A percentile compares a stretch with the other conserved stretches of the same genome.
Evolutionary conservation across 306 rosid genomes (phyloP).

Genomic region (Sphenostylis stenocarpa): DNA sequence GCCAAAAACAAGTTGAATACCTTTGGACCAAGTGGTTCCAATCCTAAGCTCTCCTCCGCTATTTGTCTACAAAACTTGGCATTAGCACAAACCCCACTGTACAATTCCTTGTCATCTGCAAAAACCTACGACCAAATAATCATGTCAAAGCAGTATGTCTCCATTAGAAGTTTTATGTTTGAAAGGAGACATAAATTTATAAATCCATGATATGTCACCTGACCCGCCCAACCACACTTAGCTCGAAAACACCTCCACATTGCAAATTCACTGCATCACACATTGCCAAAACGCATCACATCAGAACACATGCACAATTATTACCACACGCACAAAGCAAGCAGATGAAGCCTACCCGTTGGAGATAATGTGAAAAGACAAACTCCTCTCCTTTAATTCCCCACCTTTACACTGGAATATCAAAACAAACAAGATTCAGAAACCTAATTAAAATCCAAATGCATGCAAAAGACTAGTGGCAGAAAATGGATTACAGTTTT

Average conservation of each 20-base stretch:
- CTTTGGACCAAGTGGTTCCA: conserved; percentile 74
- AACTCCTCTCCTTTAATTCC: conserved; percentile 69
- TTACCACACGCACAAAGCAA: background rate
- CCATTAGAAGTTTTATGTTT: background rate
- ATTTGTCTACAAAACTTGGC: conserved; percentile 35
- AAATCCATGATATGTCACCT: conserved; percentile 50
- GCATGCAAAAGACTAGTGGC: background rate
- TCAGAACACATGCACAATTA: background rate
- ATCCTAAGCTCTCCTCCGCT: conserved; percentile 58
- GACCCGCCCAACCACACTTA: conserved; percentile 77
- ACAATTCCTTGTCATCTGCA: conserved; percentile 52
- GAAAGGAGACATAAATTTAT: conserved; percentile 22
- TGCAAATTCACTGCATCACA: conserved; percentile 61
- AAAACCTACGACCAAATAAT: conserved; percentile 52
- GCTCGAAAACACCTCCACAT: conserved; percentile 91
- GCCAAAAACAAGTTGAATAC: conserved; percentile 40
- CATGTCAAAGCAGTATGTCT: conserved; percentile 20
- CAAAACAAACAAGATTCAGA: conserved; percentile 26
- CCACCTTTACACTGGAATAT: conserved; percentile 82
- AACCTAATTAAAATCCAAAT: background rate
- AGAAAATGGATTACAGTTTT: background rate
- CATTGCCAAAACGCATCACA: conserved; percentile 30
- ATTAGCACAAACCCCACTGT: conserved; percentile 27
- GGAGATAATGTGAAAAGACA: conserved; percentile 74
- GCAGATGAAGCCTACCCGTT: conserved; percentile 53